Evolutionary conservation across 2,329 filamentous ascomycete genomes (phyloP).

Genomic region (Exophiala dermatitidis): DNA sequence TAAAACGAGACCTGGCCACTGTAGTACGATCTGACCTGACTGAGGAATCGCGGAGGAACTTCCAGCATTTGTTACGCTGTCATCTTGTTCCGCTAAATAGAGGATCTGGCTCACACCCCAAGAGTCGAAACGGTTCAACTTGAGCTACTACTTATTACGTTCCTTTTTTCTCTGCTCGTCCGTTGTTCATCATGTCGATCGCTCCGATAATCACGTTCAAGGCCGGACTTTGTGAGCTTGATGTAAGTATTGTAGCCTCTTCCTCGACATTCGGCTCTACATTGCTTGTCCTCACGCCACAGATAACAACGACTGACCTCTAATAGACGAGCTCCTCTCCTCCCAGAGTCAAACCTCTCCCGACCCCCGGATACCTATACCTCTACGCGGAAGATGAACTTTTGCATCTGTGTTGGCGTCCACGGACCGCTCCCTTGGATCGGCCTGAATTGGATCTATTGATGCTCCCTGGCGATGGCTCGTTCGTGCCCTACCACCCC

Average conservation of each 20-base stretch:
- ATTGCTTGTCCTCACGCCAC: too few species aligned
- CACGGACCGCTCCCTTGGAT: slow-evolving; percentile 62
- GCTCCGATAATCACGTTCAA: slow-evolving; percentile 90
- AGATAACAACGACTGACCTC: not conserved
- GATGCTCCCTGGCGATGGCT: slow-evolving; percentile 85
- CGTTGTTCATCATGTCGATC: slow-evolving; percentile 59
- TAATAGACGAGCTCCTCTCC: slow-evolving; percentile 40
- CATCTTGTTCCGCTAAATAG: not conserved
- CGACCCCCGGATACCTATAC: slow-evolving; percentile 79
- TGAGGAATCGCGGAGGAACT: not conserved
- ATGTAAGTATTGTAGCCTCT: slow-evolving; percentile 51
- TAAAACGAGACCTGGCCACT: too few species aligned
- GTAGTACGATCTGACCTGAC: too few species aligned
- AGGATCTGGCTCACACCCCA: not conserved
- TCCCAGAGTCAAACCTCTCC: slow-evolving; percentile 64
- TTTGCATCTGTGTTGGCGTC: slow-evolving; percentile 94
- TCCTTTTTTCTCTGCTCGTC: slow-evolving; percentile 2
- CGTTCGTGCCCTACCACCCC: slow-evolving; percentile 72
- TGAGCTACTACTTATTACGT: not conserved
- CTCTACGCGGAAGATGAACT: slow-evolving; percentile 91
- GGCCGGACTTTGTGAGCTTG: slow-evolving; percentile 78
- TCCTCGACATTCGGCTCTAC: not conserved
- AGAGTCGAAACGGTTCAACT: not conserved
- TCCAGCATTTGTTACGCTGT: not conserved
- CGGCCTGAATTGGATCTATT: slow-evolving; percentile 79